A percentile compares a stretch with the other conserved stretches of the same genome.
Conservation (phyloP, 2,329 filamentous ascomycete genomes). For the Chaetomium sp. region DNA sequence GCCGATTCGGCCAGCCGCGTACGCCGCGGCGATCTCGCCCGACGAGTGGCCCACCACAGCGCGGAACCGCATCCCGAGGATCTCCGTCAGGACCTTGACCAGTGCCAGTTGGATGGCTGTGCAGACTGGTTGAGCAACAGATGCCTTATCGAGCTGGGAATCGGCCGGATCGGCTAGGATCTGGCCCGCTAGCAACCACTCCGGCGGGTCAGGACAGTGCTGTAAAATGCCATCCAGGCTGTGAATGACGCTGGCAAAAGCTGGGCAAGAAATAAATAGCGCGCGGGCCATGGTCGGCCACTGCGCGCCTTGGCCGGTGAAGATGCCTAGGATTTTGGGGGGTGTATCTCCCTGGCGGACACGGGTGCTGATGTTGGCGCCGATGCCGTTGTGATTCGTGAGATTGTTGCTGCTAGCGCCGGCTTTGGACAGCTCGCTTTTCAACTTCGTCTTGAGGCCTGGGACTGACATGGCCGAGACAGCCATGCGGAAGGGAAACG, state of each 20-base stretch:
- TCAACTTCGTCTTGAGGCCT: conserved; percentile 24
- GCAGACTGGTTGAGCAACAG: conserved; percentile 45
- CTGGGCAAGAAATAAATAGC: conserved; percentile 25
- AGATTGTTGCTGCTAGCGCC: neutral
- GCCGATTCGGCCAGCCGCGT: conserved; percentile 33
- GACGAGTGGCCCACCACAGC: conserved; percentile 36
- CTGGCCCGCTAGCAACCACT: conserved; percentile 31
- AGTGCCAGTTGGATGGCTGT: conserved; percentile 47
- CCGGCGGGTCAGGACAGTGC: conserved; percentile 21
- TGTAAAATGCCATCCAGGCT: conserved; percentile 29
- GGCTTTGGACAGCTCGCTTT: conserved; percentile 18
- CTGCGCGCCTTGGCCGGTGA: conserved; percentile 42
- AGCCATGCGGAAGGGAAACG: conserved; percentile 28
- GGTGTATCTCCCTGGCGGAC: conserved; percentile 14
- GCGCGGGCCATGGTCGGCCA: conserved; percentile 37
- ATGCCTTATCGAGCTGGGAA: conserved; percentile 32
- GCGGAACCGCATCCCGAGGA: conserved; percentile 25
- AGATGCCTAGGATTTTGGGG: conserved; percentile 29
- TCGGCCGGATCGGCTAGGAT: conserved; percentile 25
- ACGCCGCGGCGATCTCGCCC: conserved; percentile 40
- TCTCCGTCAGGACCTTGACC: conserved; percentile 24
- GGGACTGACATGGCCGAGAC: conserved; percentile 23
- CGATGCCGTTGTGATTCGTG: neutral
- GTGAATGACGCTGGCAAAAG: conserved; percentile 31
- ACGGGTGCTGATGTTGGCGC: conserved; percentile 20